These are phyloP conservation scores for Aureobasidium sp. DNA, from an alignment of 2,329 filamentous ascomycete genomes.

Conservation along the genomic window DNA sequence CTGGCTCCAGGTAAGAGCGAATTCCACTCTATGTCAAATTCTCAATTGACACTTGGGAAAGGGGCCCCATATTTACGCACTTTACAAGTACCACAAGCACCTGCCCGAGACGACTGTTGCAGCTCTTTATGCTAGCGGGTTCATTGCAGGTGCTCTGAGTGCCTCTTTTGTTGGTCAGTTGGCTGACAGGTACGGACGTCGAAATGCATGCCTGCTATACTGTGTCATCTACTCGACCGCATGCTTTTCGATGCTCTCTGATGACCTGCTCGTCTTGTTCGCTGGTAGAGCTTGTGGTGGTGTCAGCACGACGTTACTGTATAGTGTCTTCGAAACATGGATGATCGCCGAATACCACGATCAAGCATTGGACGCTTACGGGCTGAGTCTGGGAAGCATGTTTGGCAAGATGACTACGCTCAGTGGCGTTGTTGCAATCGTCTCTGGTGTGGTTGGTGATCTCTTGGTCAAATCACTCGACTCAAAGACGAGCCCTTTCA, in stretches of 20 bases:
- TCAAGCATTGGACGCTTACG: conserved; percentile 37
- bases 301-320: conserved; percentile 50
- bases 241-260: conserved; percentile 46
- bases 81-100: conserved; percentile 46
- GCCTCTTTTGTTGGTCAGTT: conserved; percentile 44
- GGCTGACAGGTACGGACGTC: conserved; percentile 47
- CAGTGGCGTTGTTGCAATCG: conserved; percentile 51
- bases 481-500: conserved; percentile 47
- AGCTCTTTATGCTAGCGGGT: conserved; percentile 41
- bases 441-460: conserved; percentile 48
- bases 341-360: conserved; percentile 53
- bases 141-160: conserved; percentile 44
- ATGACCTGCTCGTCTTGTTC: conserved; percentile 42
- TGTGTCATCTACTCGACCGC: conserved; percentile 49
- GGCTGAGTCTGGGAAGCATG: conserved; percentile 42
- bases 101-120: conserved; percentile 42
- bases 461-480: conserved; percentile 42
- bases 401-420: conserved; percentile 49
- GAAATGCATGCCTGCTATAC: conserved; percentile 48
- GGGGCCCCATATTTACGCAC: conserved; percentile 46
- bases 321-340: conserved; percentile 56
- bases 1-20: conserved; percentile 34
- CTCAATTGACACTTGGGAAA: background rate
- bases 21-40: conserved; percentile 21
- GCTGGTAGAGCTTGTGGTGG: conserved; percentile 49